phyloP scores from a whole-genome alignment of 768 basidiomycete species.

The Russula sp. region DNA sequence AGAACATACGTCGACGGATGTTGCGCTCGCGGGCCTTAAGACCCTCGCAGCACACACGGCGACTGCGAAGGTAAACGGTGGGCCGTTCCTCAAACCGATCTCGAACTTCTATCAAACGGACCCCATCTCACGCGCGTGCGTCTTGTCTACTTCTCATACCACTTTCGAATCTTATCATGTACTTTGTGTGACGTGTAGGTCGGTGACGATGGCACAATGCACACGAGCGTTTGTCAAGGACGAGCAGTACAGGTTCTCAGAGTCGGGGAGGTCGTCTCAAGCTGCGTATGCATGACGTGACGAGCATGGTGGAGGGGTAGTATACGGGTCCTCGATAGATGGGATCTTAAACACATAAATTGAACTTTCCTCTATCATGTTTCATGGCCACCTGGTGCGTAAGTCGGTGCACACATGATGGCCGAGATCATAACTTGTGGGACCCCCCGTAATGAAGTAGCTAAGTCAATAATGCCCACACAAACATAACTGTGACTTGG shows the following conservation, averaged over 20 bases:
- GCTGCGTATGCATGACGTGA: slow-evolving; percentile 37
- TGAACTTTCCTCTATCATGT: neutral
- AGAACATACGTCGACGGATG: slow-evolving; percentile 68
- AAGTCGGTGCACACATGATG: neutral
- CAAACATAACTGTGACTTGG: too few species aligned
- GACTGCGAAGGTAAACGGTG: slow-evolving; percentile 48
- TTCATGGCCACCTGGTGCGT: neutral
- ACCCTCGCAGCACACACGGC: slow-evolving; percentile 45
- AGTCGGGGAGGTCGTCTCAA: slow-evolving; percentile 38
- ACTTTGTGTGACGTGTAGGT: slow-evolving; percentile 36
- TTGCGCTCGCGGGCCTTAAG: slow-evolving; percentile 64
- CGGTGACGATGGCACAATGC: slow-evolving; percentile 96
- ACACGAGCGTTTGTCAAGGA: slow-evolving; percentile 79
- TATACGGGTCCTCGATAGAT: slow-evolving; percentile 11
- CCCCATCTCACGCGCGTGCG: slow-evolving; percentile 87
- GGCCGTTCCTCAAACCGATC: slow-evolving; percentile 71
- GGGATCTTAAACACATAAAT: slow-evolving; percentile 8
- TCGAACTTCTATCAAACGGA: slow-evolving; percentile 95
- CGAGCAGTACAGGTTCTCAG: slow-evolving; percentile 52
- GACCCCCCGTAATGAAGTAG: neutral
- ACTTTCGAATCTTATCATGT: slow-evolving; percentile 2
- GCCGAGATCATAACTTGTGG: neutral
- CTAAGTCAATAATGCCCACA: too few species aligned
- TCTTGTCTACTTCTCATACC: slow-evolving; percentile 23
- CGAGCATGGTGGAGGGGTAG: neutral